Evolutionary conservation across 441 rosid genomes (phyloP).

Genomic region (Cnidoscolus chayamansa): DNA sequence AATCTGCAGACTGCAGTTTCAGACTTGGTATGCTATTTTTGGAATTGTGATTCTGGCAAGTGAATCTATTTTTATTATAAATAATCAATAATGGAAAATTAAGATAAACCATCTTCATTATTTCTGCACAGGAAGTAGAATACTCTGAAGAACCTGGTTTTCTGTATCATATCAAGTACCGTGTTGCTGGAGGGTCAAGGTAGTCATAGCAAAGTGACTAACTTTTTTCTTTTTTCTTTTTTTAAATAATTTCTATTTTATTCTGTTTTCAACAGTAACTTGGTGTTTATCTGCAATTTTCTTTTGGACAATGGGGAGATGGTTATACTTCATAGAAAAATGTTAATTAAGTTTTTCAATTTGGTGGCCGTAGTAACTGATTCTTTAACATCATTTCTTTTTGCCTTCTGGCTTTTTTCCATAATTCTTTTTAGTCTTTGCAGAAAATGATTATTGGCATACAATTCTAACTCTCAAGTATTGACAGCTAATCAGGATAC

Average conservation of each 20-base stretch:
- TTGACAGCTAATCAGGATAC: background rate
- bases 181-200: slow-evolving; percentile 95
- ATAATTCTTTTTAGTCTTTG: background rate
- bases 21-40: slow-evolving; percentile 67
- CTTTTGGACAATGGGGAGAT: background rate
- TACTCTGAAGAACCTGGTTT: slow-evolving; percentile 93
- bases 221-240: background rate
- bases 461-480: background rate
- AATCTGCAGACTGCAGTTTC: slow-evolving; percentile 98
- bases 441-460: background rate
- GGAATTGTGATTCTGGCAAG: slow-evolving; percentile 18
- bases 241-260: background rate
- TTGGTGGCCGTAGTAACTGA: background rate
- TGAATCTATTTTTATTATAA: slow-evolving; percentile 18
- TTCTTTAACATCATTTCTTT: background rate
- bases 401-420: background rate
- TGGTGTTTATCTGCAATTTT: background rate
- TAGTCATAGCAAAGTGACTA: slow-evolving; percentile 21
- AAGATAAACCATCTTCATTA: slow-evolving; percentile 11
- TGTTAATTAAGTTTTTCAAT: background rate
- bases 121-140: slow-evolving; percentile 77
- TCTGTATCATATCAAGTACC: slow-evolving; percentile 86
- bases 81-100: slow-evolving; percentile 15
- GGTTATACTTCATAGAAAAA: background rate
- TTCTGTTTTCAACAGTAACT: background rate